A percentile compares a stretch with the other conserved stretches of the same genome.
phyloP scores from a whole-genome alignment of 805 yeast species.

The Clavispora fructus region DNA sequence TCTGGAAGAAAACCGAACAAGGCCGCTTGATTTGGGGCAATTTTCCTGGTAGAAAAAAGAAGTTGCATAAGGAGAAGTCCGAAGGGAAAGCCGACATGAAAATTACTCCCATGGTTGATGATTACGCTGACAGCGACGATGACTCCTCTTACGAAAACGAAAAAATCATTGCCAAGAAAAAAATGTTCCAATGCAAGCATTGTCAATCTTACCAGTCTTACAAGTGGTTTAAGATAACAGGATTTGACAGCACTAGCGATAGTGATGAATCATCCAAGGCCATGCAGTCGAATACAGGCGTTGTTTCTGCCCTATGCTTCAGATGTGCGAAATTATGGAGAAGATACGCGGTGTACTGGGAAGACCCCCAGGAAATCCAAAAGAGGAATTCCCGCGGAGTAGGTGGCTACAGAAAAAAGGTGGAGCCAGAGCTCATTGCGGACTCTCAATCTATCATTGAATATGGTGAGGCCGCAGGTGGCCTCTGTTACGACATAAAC shows the following conservation, averaged over 20 bases:
- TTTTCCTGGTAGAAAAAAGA: conserved; percentile 67
- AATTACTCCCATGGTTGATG: conserved; percentile 27
- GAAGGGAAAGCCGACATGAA: conserved; percentile 14
- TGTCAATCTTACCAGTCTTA: conserved; percentile 54
- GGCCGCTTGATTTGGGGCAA: conserved; percentile 83
- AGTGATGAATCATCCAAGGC: conserved; percentile 19
- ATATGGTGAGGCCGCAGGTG: conserved; percentile 39
- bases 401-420: conserved; percentile 51
- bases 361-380: conserved; percentile 63
- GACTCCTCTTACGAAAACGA: conserved; percentile 65
- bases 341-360: conserved; percentile 84
- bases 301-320: conserved; percentile 62
- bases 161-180: conserved; percentile 37
- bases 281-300: conserved; percentile 13
- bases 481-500: conserved; percentile 17
- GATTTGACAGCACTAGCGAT: conserved; percentile 39
- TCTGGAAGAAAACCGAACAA: conserved; percentile 82
- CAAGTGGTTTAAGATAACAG: conserved; percentile 72
- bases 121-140: conserved; percentile 59
- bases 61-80: conserved; percentile 32
- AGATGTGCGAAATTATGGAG: conserved; percentile 93
- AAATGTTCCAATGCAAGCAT: conserved; percentile 60
- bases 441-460: conserved; percentile 55
- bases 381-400: conserved; percentile 42
- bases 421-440: conserved; percentile 61